Evolutionary conservation across 2,329 filamentous ascomycete genomes (phyloP).

Genomic region (Cladophialophora psammophila): DNA sequence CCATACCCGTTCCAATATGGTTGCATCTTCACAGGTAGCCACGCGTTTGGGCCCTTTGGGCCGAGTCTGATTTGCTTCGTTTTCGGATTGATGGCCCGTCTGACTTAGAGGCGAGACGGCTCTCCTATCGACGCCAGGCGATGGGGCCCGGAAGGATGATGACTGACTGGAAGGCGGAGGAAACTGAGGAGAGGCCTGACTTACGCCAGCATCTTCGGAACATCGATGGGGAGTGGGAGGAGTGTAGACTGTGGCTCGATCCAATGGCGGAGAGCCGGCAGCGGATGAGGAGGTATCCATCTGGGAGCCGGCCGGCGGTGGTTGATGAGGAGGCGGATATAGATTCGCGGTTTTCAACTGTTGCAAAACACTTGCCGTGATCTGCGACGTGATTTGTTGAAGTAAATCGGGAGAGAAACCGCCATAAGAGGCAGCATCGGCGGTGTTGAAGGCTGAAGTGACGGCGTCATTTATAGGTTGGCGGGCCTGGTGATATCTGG

Average conservation of each 20-base stretch:
- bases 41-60: slow-evolving; percentile 49
- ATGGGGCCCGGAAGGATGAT: slow-evolving; percentile 36
- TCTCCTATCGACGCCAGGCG: slow-evolving; percentile 42
- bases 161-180: slow-evolving; percentile 35
- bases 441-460: slow-evolving; percentile 62
- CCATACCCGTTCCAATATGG: slow-evolving; percentile 76
- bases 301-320: slow-evolving; percentile 41
- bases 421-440: slow-evolving; percentile 51
- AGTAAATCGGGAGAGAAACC: slow-evolving; percentile 67
- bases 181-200: slow-evolving; percentile 33
- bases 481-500: slow-evolving; percentile 42
- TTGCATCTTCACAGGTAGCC: slow-evolving; percentile 57
- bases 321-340: slow-evolving; percentile 43
- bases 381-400: slow-evolving; percentile 63
- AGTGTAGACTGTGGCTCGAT: slow-evolving; percentile 57
- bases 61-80: slow-evolving; percentile 37
- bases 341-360: slow-evolving; percentile 61
- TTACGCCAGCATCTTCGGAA: slow-evolving; percentile 35
- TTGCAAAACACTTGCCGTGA: slow-evolving; percentile 66
- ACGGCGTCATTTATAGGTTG: slow-evolving; percentile 65
- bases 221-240: slow-evolving; percentile 60
- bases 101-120: slow-evolving; percentile 48
- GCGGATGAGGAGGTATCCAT: slow-evolving; percentile 47
- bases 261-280: slow-evolving; percentile 52
- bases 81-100: slow-evolving; percentile 46